These are phyloP conservation scores for Fraxinus pennsylvanica DNA, from an alignment of 257 asterid genomes.

Conservation along the genomic window DNA sequence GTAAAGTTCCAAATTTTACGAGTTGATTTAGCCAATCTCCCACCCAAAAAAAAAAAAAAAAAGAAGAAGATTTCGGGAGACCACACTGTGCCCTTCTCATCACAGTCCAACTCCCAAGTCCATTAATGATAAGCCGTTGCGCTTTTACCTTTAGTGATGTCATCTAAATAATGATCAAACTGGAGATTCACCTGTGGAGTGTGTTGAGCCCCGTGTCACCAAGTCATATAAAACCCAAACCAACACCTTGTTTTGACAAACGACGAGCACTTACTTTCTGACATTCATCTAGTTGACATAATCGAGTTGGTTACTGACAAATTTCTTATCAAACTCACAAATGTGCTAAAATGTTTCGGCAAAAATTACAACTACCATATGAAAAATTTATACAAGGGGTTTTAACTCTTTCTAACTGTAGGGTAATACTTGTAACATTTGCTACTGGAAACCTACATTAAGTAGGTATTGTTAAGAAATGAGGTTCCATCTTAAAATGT, in stretches of 20 bases:
- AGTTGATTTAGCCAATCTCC: neutral
- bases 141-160: neutral
- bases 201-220: neutral
- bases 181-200: neutral
- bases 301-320: neutral
- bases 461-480: neutral
- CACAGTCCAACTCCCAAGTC: neutral
- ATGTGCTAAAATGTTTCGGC: neutral
- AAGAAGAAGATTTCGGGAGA: neutral
- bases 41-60: neutral
- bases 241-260: neutral
- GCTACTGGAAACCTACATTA: neutral
- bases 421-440: neutral
- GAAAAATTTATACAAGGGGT: neutral
- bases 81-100: neutral
- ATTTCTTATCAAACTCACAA: neutral
- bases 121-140: neutral
- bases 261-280: neutral
- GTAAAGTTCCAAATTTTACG: neutral
- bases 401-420: neutral
- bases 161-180: neutral
- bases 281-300: neutral
- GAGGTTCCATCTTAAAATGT: too few relatives aligned
- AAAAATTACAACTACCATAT: neutral
- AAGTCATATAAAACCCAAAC: neutral